A percentile compares a stretch with the other conserved stretches of the same genome.
Evolutionary conservation across 2,329 filamentous ascomycete species (phyloP).

Genomic region (Colletotrichum euphorbiae): DNA sequence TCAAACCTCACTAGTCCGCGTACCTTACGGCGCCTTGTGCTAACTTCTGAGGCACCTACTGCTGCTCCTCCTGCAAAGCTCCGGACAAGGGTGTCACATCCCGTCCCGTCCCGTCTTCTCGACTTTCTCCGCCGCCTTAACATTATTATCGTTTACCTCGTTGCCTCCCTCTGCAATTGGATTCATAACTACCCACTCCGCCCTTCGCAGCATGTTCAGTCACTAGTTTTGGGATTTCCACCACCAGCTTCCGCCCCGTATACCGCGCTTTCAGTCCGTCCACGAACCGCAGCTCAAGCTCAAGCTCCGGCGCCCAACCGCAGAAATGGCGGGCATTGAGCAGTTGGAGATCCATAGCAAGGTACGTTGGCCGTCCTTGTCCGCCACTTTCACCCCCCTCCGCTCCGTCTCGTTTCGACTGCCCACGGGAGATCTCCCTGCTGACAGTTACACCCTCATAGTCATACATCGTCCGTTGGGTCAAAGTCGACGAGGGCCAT

Average conservation of each 20-base stretch:
- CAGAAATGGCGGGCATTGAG: constrained; percentile 90
- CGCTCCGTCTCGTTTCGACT: constrained; percentile 21
- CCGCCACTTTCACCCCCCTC: constrained; percentile 3
- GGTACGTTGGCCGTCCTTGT: constrained; percentile 63
- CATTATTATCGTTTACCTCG: constrained; percentile 7
- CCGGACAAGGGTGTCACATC: constrained; percentile 40
- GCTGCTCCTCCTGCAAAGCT: constrained; percentile 5
- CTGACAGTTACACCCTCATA: constrained; percentile 53
- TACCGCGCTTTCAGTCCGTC: background rate
- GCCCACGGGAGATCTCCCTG: background rate
- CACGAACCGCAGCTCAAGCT: constrained; percentile 12
- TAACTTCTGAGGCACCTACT: background rate
- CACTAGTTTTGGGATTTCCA: constrained; percentile 17
- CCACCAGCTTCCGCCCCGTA: background rate
- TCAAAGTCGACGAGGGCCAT: constrained; percentile 88
- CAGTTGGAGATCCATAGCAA: constrained; percentile 98
- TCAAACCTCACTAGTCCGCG: background rate
- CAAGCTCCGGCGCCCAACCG: constrained; percentile 17
- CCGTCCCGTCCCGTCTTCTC: constrained; percentile 27
- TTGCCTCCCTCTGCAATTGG: constrained; percentile 24
- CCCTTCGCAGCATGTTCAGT: constrained; percentile 28
- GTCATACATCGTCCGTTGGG: constrained; percentile 99
- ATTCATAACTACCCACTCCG: constrained; percentile 3
- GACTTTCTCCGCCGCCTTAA: constrained; percentile 19
- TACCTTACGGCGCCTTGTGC: constrained; percentile 21